Base-by-base conservation (phyloP, 345 rosid species). In the Geranium rotundifolium region DNA sequence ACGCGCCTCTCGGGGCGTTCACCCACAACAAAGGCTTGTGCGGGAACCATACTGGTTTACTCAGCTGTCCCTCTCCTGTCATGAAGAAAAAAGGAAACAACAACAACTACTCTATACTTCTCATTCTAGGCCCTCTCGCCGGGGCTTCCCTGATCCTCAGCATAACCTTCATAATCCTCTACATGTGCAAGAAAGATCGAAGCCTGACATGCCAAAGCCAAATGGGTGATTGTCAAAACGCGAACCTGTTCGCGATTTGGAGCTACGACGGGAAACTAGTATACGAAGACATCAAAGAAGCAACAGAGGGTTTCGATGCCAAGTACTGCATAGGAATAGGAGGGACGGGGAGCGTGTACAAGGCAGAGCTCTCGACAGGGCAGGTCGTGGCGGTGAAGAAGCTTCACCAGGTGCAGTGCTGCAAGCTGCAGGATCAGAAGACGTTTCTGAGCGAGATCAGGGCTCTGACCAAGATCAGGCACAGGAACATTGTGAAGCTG, bases 11-110 rank as follows among this genome's bases (percentile, higher is more conserved):
- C 3, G 58, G 56, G n/a, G 72, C 68, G 14, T 73, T 72, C 10
- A 56, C 30, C 59, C 71, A 73, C 59, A 82, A 79, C 58, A 69
- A 69, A 54, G 75, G 67, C 57, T 61, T 75, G 18, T 82, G 86
- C 10, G 67, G 73, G 2, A 13, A 66, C 30, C 20, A 56, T 7
- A 62, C 49, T 3, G 72, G 63, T 37, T 65, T 76, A 62, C 65
- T 59, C 56, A 27, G 60, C 41, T 79, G 76, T 20, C 58, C 58
- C 75, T 65, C 29, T 62, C 34, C 37, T 16, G 1, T 64, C 19
- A 2, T 55, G 6, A 58, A 31, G 8, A 27, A 49, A 34, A 62
- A 62, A 7, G 19, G 62, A 54, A 65, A 62, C 39, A 62, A 31
- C 19, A 23, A 10, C 52, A 49, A 62, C 27, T 23, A 23, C 27